These are phyloP conservation scores for Galeopsis tetrahit DNA, from an alignment of 257 asterid genomes.

Conservation along the genomic window DNA sequence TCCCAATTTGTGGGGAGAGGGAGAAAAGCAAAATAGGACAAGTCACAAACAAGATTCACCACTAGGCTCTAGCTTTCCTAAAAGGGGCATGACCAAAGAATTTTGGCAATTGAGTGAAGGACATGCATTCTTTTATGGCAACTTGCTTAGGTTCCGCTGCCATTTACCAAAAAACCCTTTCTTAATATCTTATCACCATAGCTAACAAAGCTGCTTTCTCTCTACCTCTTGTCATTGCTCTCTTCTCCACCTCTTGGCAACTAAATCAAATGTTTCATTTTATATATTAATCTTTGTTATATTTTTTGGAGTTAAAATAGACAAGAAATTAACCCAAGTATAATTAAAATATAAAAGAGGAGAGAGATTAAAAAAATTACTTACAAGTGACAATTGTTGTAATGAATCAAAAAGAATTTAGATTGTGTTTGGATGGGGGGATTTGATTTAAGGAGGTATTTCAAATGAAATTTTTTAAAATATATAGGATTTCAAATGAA, in stretches of 20 bases:
- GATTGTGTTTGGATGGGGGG: too few species aligned
- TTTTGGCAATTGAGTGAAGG: neutral
- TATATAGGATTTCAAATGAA: too few species aligned
- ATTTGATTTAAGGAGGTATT: too few species aligned
- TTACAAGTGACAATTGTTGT: too few species aligned
- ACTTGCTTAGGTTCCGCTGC: slow-evolving; percentile 24
- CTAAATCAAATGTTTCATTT: neutral
- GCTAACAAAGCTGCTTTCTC: neutral
- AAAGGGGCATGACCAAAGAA: slow-evolving; percentile 44
- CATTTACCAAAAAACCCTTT: slow-evolving; percentile 30
- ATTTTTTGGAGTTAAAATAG: too few species aligned
- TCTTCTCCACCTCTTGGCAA: neutral
- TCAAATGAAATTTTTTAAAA: too few species aligned
- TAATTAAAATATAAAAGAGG: too few species aligned
- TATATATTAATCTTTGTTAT: neutral
- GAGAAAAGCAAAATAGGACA: neutral
- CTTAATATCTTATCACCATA: neutral
- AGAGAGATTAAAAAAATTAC: too few species aligned
- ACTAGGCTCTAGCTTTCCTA: slow-evolving; percentile 34
- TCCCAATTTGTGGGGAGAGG: too few species aligned
- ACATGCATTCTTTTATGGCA: slow-evolving; percentile 29
- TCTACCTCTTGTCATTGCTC: neutral
- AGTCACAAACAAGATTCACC: neutral
- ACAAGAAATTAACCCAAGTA: too few species aligned
- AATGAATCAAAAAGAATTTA: too few species aligned